Percentiles rank a stretch among this genome's conserved stretches.
Conservation (phyloP, 768 basidiomycete species). For the Hemileccinum rubropunctum region DNA sequence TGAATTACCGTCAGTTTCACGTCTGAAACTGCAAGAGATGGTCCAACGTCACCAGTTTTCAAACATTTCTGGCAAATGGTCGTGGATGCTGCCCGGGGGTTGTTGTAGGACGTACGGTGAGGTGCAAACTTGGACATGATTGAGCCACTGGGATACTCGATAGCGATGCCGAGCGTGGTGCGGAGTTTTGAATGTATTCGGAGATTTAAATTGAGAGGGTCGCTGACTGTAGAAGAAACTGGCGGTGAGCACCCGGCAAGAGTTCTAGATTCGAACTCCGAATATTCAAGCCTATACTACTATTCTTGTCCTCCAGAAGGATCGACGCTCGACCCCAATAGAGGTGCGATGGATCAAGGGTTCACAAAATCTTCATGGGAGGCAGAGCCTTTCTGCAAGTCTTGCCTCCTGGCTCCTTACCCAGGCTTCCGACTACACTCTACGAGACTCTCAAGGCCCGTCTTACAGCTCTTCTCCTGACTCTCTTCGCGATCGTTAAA, state of each 20-base stretch:
- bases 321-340: conserved; percentile 12
- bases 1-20: not conserved
- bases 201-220: too few relatives aligned
- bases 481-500: conserved; percentile 49
- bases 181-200: conserved; percentile 8
- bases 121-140: conserved; percentile 81
- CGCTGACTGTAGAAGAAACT: too few relatives aligned
- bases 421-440: conserved; percentile 55
- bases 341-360: not conserved
- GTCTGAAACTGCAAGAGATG: conserved; percentile 3
- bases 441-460: conserved; percentile 52
- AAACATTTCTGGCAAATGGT: conserved; percentile 87
- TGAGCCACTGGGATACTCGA: too few relatives aligned
- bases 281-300: not conserved
- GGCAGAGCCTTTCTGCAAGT: conserved; percentile 61
- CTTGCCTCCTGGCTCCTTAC: conserved; percentile 47
- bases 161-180: not conserved
- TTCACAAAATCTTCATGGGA: conserved; percentile 47
- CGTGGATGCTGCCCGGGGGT: conserved; percentile 58
- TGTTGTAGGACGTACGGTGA: conserved; percentile 58
- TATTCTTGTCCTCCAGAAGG: conserved; percentile 10
- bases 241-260: too few relatives aligned
- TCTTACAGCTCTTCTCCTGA: conserved; percentile 38
- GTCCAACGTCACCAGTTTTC: conserved; percentile 45
- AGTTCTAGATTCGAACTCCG: not conserved